These are phyloP conservation scores for Anthracocystis walkeri DNA, from an alignment of 1,284 basidiomycete genomes.

Conservation along the genomic window DNA sequence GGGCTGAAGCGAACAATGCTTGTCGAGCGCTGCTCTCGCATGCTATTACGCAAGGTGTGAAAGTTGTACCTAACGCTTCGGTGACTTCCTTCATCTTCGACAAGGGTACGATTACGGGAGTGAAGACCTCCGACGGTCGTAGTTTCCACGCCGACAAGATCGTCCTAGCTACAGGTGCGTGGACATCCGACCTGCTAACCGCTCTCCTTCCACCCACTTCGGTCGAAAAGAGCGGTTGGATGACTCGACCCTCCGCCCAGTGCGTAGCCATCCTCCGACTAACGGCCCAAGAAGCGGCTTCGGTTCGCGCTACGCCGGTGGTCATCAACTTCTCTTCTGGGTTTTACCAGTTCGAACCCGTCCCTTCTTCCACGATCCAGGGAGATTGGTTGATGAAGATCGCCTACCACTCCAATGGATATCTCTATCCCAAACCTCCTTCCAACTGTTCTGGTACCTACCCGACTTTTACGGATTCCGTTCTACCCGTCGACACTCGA, in stretches of 20 bases:
- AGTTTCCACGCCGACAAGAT: slow-evolving; percentile 74
- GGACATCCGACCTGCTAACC: slow-evolving; percentile 81
- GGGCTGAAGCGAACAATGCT: slow-evolving; percentile 83
- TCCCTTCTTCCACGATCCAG: slow-evolving; percentile 69
- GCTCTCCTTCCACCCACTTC: slow-evolving; percentile 9
- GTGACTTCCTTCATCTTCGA: slow-evolving; percentile 70
- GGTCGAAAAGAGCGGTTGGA: slow-evolving; percentile 31
- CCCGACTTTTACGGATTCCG: slow-evolving; percentile 17
- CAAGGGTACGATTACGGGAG: slow-evolving; percentile 74
- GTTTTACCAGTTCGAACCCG: slow-evolving; percentile 75
- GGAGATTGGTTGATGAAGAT: slow-evolving; percentile 74
- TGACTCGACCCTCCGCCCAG: slow-evolving; percentile 72
- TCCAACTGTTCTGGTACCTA: slow-evolving; percentile 24
- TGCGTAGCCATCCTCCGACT: slow-evolving; percentile 81
- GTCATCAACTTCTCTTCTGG: slow-evolving; percentile 75
- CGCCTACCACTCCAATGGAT: slow-evolving; percentile 78
- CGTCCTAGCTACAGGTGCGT: slow-evolving; percentile 80
- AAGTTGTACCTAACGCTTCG: slow-evolving; percentile 74
- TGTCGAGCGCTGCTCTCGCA: slow-evolving; percentile 75
- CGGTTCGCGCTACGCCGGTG: slow-evolving; percentile 78
- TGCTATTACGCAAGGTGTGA: slow-evolving; percentile 76
- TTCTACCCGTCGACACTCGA: neutral
- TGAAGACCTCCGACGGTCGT: slow-evolving; percentile 77
- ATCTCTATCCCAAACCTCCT: slow-evolving; percentile 72
- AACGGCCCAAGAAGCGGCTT: slow-evolving; percentile 76